Evolutionary conservation across 305 asterid genomes (phyloP), one percentile per base, ranked within the genome.

Genomic region (Fraxinus baroniana): DNA sequence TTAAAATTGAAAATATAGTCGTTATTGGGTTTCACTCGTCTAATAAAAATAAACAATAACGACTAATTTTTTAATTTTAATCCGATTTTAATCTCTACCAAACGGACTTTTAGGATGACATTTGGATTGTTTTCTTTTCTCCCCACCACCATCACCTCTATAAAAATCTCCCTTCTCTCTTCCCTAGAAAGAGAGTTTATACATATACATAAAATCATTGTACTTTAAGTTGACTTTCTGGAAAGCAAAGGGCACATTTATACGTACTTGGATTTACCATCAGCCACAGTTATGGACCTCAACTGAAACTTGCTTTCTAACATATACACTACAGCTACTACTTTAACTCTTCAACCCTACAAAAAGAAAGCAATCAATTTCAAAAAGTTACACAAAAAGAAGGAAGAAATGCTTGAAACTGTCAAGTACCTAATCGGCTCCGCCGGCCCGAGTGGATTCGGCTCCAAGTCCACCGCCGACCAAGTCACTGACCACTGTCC

Each of bases 391-490:
- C 4, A 44, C 4, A 44, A 44, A 44, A 44, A 44, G 52, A 44
- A 44, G 52, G 52, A 52, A 74, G 60, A 80, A 76, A 95, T 95
- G 98, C 85, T 95, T 46, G 97, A 90, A 78, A 92, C 91, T 3
- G 88, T 95, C 8, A 94, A 89, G 89, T 95, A 95, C 86, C 86
- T 95, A 28, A 86, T 91, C 76, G 99, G 99, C 60, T 84, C 92
- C 81, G 86, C 92, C 82, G 98, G 98, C 3, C 89, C 94, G 35
- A 95, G 94, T 68, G 97, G 98, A 49, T 94, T 80, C 85, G 86
- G 98, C 81, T 94, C 98, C 24, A 94, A 92, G 76, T 90, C 98
- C 57, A 91, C 97, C 37, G 98, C 98, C 74, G 98, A 94, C 36
- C 84, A 92, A 35, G 97, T 94, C 81, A 95, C 97, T 22, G 91